Conservation (phyloP, 495 filamentous ascomycete species). For the Polyplosphaeria fusca region DNA sequence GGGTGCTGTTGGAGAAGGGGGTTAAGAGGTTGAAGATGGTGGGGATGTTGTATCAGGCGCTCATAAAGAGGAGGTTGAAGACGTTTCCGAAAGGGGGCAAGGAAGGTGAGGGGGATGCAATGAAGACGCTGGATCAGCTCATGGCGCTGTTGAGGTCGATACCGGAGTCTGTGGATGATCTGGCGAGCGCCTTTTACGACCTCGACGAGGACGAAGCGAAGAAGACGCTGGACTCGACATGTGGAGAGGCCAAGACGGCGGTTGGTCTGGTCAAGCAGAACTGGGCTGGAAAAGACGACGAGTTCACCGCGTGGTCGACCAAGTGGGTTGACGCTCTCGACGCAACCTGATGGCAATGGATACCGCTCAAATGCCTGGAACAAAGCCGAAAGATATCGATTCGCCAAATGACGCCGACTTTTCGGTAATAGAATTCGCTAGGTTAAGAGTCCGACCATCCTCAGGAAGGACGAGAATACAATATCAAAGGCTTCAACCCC, state of each 20-base stretch:
- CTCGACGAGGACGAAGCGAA: conserved; percentile 44
- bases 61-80: conserved; percentile 59
- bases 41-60: conserved; percentile 57
- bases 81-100: conserved; percentile 40
- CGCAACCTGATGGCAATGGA: too few relatives aligned
- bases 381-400: too few relatives aligned
- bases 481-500: too few relatives aligned
- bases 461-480: too few relatives aligned
- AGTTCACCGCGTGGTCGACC: conserved; percentile 39
- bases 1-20: conserved; percentile 54
- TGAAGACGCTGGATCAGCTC: conserved; percentile 39
- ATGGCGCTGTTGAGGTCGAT: conserved; percentile 43
- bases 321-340: conserved; percentile 39
- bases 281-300: conserved; percentile 39
- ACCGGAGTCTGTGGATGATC: conserved; percentile 48
- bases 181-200: conserved; percentile 51
- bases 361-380: too few relatives aligned
- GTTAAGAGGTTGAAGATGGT: conserved; percentile 57
- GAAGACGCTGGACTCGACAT: conserved; percentile 28
- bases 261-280: conserved; percentile 17
- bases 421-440: too few relatives aligned
- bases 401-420: too few relatives aligned
- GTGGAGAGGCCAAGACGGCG: conserved; percentile 33
- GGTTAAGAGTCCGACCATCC: too few relatives aligned
- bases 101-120: conserved; percentile 7